Base-by-base conservation (phyloP, 1,139 yeast species). In the Hyphopichia burtonii region DNA sequence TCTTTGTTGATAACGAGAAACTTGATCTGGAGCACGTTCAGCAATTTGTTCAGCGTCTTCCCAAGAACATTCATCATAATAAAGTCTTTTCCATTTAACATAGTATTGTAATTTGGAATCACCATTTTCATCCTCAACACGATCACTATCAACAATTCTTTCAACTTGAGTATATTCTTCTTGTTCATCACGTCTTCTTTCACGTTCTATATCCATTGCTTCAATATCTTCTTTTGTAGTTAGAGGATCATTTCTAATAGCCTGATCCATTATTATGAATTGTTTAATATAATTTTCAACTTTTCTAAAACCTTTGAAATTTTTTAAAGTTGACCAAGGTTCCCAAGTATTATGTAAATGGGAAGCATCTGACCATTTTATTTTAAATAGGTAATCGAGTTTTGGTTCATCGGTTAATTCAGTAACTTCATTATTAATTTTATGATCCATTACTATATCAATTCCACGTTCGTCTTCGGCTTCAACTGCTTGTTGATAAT, bases 341-440 rank as follows among this genome's bases (percentile, higher is more conserved):
- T 91, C 96, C 98, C 98, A 94, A 1, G 96, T 85, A 59, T 93
- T 93, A 66, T 93, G 99, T 49, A 93, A 73, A 66, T 94, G 99
- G 14, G 97, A 88, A 46, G 82, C 75, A 41, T 80, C 88, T 20
- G 79, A 76, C 99, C 99, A 94, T 65, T 94, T 94, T 52, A 94
- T 78, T 50, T 82, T 66, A 58, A 81, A 86, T 42, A 81, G 70
- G 54, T 71, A 83, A 46, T 81, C 83, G 38, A 66, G 65, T 51
- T 83, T 83, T 19, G 86, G 82, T 46, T 79, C 83, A 39, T 73
- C 67, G 12, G 75, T 74, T 17, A 58, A 50, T 47, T 63, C 71
- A 10, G 68, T 59, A 41, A 63, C 65, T 7, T 66, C 72, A 35
- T 61, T 64, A 41, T 66, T 65, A 23, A 60, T 49, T 47, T 76